Percentiles rank a stretch among this genome's conserved stretches.
These are phyloP conservation scores for Ganoderma multipileum DNA, from an alignment of 1,284 basidiomycete genomes.

Conservation along the genomic window DNA sequence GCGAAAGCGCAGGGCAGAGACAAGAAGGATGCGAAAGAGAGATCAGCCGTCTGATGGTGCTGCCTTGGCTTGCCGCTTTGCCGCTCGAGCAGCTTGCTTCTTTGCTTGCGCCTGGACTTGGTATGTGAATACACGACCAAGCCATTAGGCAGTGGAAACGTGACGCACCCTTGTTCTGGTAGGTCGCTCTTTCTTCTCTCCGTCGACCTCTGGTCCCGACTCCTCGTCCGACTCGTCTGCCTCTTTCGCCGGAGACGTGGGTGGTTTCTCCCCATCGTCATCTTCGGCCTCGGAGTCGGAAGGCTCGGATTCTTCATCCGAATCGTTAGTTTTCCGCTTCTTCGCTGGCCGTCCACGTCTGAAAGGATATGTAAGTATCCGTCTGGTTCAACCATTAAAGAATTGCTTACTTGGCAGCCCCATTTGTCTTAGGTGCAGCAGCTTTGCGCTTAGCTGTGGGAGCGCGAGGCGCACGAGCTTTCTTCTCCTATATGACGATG, in stretches of 20 bases:
- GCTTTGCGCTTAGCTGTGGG: constrained; percentile 50
- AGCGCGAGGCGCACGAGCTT: constrained; percentile 42
- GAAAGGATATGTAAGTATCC: neutral
- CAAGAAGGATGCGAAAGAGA: neutral
- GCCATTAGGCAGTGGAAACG: neutral
- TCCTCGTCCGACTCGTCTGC: constrained; percentile 35
- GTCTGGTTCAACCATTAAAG: neutral
- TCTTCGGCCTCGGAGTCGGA: constrained; percentile 39
- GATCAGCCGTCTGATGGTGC: constrained; percentile 27
- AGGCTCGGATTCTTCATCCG: constrained; percentile 39
- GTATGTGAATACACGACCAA: no score
- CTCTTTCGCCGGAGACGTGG: constrained; percentile 29
- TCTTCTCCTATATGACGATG: constrained; percentile 30
- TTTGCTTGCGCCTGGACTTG: constrained; percentile 21
- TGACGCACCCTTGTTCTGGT: constrained; percentile 51
- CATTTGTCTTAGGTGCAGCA: constrained; percentile 44
- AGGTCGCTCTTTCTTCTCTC: constrained; percentile 44
- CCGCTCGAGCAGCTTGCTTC: constrained; percentile 31
- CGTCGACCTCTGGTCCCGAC: constrained; percentile 41
- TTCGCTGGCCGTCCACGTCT: constrained; percentile 41
- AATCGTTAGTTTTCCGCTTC: constrained; percentile 45
- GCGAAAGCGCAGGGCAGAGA: neutral
- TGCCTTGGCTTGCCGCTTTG: constrained; percentile 27
- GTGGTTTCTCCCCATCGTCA: constrained; percentile 35
- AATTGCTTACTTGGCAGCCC: constrained; percentile 47